Evolutionary conservation across 345 rosid genomes (phyloP), one percentile per base, ranked within the genome.

Genomic region (Lagerstroemia speciosa): DNA sequence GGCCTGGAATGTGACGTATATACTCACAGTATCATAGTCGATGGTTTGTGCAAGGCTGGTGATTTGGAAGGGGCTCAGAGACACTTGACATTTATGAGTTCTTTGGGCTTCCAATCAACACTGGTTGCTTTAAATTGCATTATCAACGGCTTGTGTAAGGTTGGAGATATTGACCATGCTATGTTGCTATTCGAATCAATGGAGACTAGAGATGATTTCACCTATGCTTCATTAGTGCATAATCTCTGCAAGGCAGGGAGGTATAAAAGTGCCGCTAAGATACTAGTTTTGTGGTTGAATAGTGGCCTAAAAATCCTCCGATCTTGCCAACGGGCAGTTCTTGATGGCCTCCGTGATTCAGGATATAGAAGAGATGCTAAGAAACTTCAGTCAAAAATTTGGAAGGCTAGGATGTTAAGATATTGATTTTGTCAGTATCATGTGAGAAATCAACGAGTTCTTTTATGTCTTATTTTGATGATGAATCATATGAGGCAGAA

Each of bases 1-100:
- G 97, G 92, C 50, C 75, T 86, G 74, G 82, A 78, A 75, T 82
- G 86, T 41, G 97, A 91, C 71, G 78, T 73, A 53, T 93, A 91
- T 68, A 91, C 96, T 2, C 91, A 91, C 76, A 83, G 93, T 16
- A 93, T 91, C 71, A 76, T 91, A 73, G 80, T 93, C 52, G 79
- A 89, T 45, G 91, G 87, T 29, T 67, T 91, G 85, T 81, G 88
- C 67, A 85, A 78, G 79, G 77, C 80, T 11, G 90, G 95, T 67
- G 83, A 89, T 70, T 62, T 82, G 45, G 78, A 79, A 72, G 83
- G 74, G 20, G 97, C 97, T 1, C 67, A 40, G 37, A 72, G 58
- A 45, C 97, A 89, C 80, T 78, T 87, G 68, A 65, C 72, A 62
- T 73, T 72, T 74, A 85, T 87, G 92, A 75, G 78, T 66, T 69